Evolutionary conservation across 192 early-diverging fungal genomes (phyloP), one percentile per base, ranked within the genome.

Genomic region (Oehlia diaphana): DNA sequence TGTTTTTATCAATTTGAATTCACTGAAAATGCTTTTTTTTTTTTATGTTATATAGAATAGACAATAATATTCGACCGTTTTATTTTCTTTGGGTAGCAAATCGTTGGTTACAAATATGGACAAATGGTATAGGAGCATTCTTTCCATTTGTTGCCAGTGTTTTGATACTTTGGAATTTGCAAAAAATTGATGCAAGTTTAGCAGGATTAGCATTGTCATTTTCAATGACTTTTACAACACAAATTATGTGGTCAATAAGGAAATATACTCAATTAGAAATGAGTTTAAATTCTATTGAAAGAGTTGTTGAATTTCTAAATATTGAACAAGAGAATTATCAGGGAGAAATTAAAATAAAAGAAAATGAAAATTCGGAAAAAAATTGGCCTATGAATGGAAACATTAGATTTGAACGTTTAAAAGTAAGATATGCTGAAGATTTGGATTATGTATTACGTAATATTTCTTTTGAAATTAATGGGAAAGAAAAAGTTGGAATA

Each of bases 141-240:
- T 92, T 96, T 28, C 80, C 90, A 8, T 92, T 95, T 62, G 85
- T 89, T 49, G 84, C 92, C 14, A 91, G 90, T 21, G 44, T 95
- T 3, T 49, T 96, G 13, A 33, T 84, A 21, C 84, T 82, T 49
- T 58, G 2, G 53, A 58, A 58, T 21, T 72, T 80, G n/a, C n/a
- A 76, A 19, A 73, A 19, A 39, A 84, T 96, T 37, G 91, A 93
- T 76, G 89, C 93, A 1, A 92, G 93, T 13, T 85, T 92, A 74
- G 94, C 95, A 33, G 97, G 95, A 77, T 89, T 97, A 47, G 89
- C 91, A 31, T 86, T 98, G 19, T 90, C 92, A 72, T 98, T 95
- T 81, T 90, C 97, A 0, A 85, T 94, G 9, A 91, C 88, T 63
- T 96, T 98, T 81, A 91, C 93, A 13, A 89, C 92, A 58, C 89